Evolutionary conservation across 2,329 filamentous ascomycete genomes (phyloP).

Genomic region (Botryosphaeria dothidea): DNA sequence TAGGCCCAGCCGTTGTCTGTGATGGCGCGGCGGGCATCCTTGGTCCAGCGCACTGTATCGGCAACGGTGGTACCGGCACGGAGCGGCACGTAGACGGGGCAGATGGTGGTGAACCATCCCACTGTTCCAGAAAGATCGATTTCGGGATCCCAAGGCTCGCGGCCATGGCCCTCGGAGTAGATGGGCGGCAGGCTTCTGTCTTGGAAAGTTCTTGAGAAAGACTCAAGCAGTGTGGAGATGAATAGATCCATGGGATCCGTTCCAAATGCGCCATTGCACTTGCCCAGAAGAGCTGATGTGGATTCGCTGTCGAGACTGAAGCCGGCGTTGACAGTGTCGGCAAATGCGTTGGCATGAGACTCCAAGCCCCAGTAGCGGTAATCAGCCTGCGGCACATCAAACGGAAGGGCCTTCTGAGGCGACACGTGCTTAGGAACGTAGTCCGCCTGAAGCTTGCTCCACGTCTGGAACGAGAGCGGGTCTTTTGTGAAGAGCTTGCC

Average conservation of each 20-base stretch:
- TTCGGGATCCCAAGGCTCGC: conserved; percentile 25
- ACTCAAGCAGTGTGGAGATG: background rate
- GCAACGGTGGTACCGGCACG: background rate
- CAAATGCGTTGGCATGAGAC: conserved; percentile 32
- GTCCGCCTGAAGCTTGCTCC: conserved; percentile 34
- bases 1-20: conserved; percentile 5
- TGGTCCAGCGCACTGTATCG: background rate
- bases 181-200: conserved; percentile 17
- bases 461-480: conserved; percentile 39
- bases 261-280: conserved; percentile 8
- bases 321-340: conserved; percentile 33
- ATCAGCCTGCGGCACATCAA: conserved; percentile 30
- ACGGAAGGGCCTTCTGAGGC: conserved; percentile 26
- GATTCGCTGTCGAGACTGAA: conserved; percentile 33
- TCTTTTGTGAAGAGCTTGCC: conserved; percentile 29
- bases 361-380: conserved; percentile 42
- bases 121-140: conserved; percentile 28
- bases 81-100: background rate
- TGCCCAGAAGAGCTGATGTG: conserved; percentile 24
- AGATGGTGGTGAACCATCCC: conserved; percentile 25
- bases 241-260: conserved; percentile 16
- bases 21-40: background rate
- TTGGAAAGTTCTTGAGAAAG: conserved; percentile 6
- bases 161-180: conserved; percentile 26
- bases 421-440: conserved; percentile 26